Conservation (phyloP, 371 early-diverging fungal genomes). For the Dinochytrium kinnereticum region DNA sequence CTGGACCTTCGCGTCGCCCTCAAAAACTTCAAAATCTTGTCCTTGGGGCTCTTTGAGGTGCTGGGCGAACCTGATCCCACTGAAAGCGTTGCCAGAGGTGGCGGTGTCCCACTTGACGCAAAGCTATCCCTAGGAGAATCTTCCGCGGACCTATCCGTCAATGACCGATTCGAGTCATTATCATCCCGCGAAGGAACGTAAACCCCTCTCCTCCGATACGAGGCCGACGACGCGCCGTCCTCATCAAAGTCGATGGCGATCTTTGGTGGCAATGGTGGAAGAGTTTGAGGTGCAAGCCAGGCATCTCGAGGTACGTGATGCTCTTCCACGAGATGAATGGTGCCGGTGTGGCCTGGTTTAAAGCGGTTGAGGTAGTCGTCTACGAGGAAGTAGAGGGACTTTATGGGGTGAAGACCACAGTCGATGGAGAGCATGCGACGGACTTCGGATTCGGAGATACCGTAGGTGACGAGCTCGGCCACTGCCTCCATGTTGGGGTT, state of each 20-base stretch:
- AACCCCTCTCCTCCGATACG: neutral
- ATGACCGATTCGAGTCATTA: neutral
- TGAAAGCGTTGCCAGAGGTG: too few species aligned
- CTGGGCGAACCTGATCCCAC: neutral
- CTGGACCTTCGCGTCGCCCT: neutral
- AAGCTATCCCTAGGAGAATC: too few species aligned
- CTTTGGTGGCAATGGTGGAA: conserved; percentile 8
- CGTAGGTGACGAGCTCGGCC: conserved; percentile 36
- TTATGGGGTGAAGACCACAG: conserved; percentile 41
- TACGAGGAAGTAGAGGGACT: conserved; percentile 39
- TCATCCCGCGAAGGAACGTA: neutral
- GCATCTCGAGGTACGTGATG: neutral
- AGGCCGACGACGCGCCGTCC: neutral
- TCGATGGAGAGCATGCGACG: conserved; percentile 29
- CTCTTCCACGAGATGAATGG: neutral
- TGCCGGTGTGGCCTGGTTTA: neutral
- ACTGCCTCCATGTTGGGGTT: conserved; percentile 25
- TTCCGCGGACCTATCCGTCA: too few species aligned
- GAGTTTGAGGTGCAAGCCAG: neutral
- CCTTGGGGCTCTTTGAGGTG: conserved; percentile 6
- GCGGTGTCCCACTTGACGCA: too few species aligned
- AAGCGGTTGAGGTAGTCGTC: conserved; percentile 27
- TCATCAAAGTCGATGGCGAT: neutral
- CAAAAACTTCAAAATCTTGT: conserved; percentile 11
- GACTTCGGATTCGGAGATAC: conserved; percentile 36